These are phyloP conservation scores for Colletotrichum trifolii DNA, from an alignment of 2,329 filamentous ascomycete species.

Conservation along the genomic window DNA sequence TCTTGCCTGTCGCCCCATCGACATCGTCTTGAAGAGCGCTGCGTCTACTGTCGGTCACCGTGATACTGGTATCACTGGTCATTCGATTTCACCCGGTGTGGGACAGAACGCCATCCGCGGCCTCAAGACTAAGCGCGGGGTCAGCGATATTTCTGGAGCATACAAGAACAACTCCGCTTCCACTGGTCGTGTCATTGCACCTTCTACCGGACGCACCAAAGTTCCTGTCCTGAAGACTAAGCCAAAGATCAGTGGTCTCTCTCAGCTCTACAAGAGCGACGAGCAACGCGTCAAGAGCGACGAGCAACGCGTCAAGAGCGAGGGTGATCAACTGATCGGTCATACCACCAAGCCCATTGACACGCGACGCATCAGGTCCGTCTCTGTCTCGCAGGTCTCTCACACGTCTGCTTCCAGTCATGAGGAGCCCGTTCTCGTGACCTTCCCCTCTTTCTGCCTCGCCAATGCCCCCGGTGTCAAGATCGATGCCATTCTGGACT, in stretches of 20 bases:
- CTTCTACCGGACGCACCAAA: neutral
- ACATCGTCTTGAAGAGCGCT: neutral
- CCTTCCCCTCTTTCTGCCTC: slow-evolving; percentile 5
- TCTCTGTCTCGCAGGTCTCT: slow-evolving; percentile 9
- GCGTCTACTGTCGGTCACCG: neutral
- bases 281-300: neutral
- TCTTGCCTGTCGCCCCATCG: neutral
- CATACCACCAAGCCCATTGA: neutral
- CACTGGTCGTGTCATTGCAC: neutral
- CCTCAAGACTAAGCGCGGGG: neutral
- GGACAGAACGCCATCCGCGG: neutral
- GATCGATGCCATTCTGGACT: neutral
- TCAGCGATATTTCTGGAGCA: neutral
- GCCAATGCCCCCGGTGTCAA: neutral
- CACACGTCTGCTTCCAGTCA: neutral
- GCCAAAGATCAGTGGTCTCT: neutral
- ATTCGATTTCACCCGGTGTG: neutral
- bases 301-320: neutral
- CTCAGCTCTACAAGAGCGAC: neutral
- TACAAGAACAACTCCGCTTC: neutral
- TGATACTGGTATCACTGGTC: neutral
- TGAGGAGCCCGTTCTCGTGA: neutral
- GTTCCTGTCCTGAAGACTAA: neutral
- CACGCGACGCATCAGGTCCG: slow-evolving; percentile 3
- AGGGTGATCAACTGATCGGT: neutral